Evolutionary conservation across 805 yeast genomes (phyloP).

Genomic region (Lipomyces yamadae): DNA sequence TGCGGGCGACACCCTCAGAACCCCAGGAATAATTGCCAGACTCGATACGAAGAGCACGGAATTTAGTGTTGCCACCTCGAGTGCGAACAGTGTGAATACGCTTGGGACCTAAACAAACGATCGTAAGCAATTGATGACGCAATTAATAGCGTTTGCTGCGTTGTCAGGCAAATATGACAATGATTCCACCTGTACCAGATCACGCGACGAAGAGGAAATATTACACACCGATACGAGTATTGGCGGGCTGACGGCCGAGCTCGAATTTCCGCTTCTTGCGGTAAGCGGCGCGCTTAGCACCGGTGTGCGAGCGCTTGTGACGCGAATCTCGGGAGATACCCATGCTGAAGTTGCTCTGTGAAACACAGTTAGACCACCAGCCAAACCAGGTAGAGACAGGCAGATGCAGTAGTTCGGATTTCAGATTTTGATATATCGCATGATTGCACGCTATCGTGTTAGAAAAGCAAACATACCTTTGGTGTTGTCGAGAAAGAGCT

Average conservation of each 20-base stretch:
- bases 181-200: not conserved
- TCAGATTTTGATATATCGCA: not conserved
- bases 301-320: conserved; percentile 99
- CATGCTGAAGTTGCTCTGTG: conserved; percentile 53
- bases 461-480: conserved; percentile 22
- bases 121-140: not conserved
- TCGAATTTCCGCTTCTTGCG: conserved; percentile 99
- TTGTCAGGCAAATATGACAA: not conserved
- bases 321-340: conserved; percentile 99
- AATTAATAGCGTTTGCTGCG: not conserved
- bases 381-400: not conserved
- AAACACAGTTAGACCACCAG: not conserved
- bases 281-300: conserved; percentile 99
- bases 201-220: not conserved
- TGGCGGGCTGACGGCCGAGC: conserved; percentile 99
- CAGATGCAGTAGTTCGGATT: not conserved
- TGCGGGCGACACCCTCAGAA: conserved; percentile 97
- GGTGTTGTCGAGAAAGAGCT: conserved; percentile 24
- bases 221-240: conserved; percentile 84
- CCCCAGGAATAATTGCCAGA: conserved; percentile 98
- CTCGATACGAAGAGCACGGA: conserved; percentile 99
- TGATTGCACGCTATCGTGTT: conserved; percentile 3
- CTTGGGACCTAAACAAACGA: conserved; percentile 63
- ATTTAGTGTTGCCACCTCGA: conserved; percentile 99
- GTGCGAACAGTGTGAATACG: conserved; percentile 99